Evolutionary conservation across 306 rosid species (phyloP), one percentile per base, ranked within the genome.

Genomic region (Quercus berberidifolia): DNA sequence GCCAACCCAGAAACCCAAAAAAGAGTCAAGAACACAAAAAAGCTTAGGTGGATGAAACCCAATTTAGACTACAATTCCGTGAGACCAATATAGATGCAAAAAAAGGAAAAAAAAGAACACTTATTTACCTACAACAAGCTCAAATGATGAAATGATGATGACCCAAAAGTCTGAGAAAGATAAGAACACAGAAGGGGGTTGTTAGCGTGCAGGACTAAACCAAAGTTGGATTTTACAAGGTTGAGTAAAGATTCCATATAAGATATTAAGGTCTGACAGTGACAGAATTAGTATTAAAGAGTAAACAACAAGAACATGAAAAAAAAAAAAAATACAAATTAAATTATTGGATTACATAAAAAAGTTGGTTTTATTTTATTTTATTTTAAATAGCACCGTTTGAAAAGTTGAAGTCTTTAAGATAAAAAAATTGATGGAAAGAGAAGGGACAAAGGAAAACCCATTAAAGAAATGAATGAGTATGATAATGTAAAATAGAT

Each of bases 151-250:
- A 41, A 41, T 84, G 78, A 69, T 43, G 86, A 78, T 52, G 83
- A 81, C 84, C 84, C 84, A 74, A 85, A 78, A 88, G 74, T 74
- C 89, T 82, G 88, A 84, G 3, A 35, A 86, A 85, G 88, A 92
- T 76, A 81, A 84, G 86, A 49, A 46, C 69, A 72, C 49, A 56
- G 77, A 80, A 41, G 51, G 6, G 28, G 74, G 76, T 21, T 26
- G 87, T 84, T 91, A 80, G 92, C 97, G 91, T 92, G 85, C 82
- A 79, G 63, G 86, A 80, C 67, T 84, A 86, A 73, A 75, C 76
- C 76, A 76, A 5, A 76, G 78, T 64, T 82, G 77, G 86, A 8
- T 41, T 41, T 85, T 81, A 82, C 71, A 85, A 35, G 79, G 75
- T 56, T 80, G 78, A 76, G 78, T 67, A 58, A 72, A 55, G 87